These are phyloP conservation scores for Discostella stelligera DNA, from an alignment of 352 stramenopile genomes.

Conservation along the genomic window DNA sequence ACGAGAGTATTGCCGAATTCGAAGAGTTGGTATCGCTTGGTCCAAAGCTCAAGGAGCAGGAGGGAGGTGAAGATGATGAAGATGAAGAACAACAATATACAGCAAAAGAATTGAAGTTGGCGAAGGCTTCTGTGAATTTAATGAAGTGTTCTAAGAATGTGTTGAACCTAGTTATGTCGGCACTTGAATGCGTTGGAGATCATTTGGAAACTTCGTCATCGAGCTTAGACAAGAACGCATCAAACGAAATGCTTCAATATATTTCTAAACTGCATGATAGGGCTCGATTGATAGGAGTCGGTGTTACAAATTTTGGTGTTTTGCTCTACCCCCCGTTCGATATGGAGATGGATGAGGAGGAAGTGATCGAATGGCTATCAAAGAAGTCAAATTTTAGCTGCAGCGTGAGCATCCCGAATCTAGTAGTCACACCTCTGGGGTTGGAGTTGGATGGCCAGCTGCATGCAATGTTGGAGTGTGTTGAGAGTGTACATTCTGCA, in stretches of 20 bases:
- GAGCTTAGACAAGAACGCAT: slow-evolving; percentile 15
- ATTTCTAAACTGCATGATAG: slow-evolving; percentile 49
- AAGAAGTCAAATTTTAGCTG: neutral
- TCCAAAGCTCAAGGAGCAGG: slow-evolving; percentile 16
- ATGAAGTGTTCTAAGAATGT: slow-evolving; percentile 74
- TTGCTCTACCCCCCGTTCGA: slow-evolving; percentile 73
- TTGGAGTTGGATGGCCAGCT: neutral
- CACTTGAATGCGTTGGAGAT: slow-evolving; percentile 59
- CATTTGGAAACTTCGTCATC: slow-evolving; percentile 11
- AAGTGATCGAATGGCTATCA: neutral
- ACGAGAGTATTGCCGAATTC: slow-evolving; percentile 77
- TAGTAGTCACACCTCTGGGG: neutral
- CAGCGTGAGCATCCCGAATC: neutral
- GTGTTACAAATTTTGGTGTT: slow-evolving; percentile 70
- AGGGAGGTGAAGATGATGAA: slow-evolving; percentile 35
- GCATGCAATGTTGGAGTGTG: slow-evolving; percentile 3
- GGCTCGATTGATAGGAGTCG: slow-evolving; percentile 60
- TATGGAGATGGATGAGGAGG: neutral
- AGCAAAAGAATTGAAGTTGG: slow-evolving; percentile 59
- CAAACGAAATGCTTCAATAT: slow-evolving; percentile 40
- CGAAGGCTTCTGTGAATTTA: slow-evolving; percentile 56
- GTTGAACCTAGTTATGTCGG: slow-evolving; percentile 63
- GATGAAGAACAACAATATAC: slow-evolving; percentile 52
- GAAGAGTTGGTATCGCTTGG: slow-evolving; percentile 66
- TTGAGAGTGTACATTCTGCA: slow-evolving; percentile 3